Base-by-base conservation (phyloP, 371 early-diverging fungal species). In the Gilbertella persicaria region DNA sequence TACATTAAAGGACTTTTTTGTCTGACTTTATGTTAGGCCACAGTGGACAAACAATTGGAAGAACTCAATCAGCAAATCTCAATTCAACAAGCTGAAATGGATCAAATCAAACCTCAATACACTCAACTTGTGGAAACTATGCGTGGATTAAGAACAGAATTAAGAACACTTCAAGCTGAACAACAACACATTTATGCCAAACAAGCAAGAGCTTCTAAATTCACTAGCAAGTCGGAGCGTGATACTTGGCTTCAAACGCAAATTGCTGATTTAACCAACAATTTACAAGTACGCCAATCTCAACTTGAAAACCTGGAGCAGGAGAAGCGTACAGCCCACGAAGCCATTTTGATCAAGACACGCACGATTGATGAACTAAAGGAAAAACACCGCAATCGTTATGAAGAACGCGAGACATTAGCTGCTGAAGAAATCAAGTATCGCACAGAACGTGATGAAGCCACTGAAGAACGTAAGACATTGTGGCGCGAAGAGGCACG, bases 401-500 rank as follows among this genome's bases (percentile, higher is more conserved):
- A 71, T 47, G 39, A 52, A 2, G 56, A 66, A 0, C 57, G 56
- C 9, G 75, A 79, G 30, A 38, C 59, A 17, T 25, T 78, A 19
- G 65, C 66, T 9, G 54, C 62, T 14, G 58, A 66, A 36, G 71
- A 67, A 33, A 45, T 37, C 4, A 39, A 55, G 10, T 37, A 69
- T 5, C 66, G 63, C 12, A 40, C 59, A 21, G 53, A 84, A 10
- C 73, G 88, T 39, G 88, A 88, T 57, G 69, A 79, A 42, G 63
- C 86, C 33, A 88, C 90, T 0, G 90, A 93, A 55, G 60, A 75
- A 42, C 69, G 91, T 75, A 93, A 94, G 82, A 76, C 71, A 20
- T 45, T 94, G 8, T 99, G 99, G 99, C 85, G 92, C 45, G 89
- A 92, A 55, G 96, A 98, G 58, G 91, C 90, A 12, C 78, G 86